These are phyloP conservation scores for Scutellaria minor DNA, from an alignment of 257 asterid genomes.

Conservation along the genomic window DNA sequence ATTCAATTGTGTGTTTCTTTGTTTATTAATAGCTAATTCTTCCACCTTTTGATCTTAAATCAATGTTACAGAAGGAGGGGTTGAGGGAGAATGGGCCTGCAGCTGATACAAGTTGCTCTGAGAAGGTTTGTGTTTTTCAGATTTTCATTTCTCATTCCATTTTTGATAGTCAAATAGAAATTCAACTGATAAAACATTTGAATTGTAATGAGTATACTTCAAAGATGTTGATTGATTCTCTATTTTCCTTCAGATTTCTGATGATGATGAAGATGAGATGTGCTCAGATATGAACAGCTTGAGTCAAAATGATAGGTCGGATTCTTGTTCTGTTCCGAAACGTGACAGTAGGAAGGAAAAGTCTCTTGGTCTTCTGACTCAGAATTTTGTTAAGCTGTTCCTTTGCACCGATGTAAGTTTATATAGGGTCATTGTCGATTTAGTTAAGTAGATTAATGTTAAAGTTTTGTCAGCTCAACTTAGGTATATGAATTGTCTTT, in stretches of 20 bases:
- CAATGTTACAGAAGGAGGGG: slow-evolving; percentile 65
- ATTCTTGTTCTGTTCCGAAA: slow-evolving; percentile 48
- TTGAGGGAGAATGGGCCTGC: slow-evolving; percentile 56
- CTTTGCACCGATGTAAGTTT: slow-evolving; percentile 84
- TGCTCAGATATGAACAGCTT: slow-evolving; percentile 50
- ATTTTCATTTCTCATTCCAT: slow-evolving; percentile 5
- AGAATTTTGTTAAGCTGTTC: slow-evolving; percentile 89
- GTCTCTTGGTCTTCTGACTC: slow-evolving; percentile 95
- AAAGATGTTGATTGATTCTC: background rate
- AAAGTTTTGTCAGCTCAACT: slow-evolving; percentile 8
- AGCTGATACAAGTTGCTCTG: slow-evolving; percentile 56
- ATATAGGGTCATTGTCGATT: background rate
- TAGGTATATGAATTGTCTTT: background rate
- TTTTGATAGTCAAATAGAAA: background rate
- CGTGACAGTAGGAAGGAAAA: slow-evolving; percentile 82
- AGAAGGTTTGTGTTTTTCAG: slow-evolving; percentile 52
- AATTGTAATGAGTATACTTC: slow-evolving; percentile 1
- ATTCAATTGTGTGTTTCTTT: background rate
- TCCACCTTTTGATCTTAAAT: background rate
- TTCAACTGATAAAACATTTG: background rate
- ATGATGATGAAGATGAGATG: slow-evolving; percentile 80
- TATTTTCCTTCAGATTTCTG: slow-evolving; percentile 57
- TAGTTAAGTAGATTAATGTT: background rate
- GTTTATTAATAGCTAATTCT: slow-evolving; percentile 3
- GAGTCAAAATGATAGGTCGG: slow-evolving; percentile 59